Evolutionary conservation across 768 basidiomycete species (phyloP).

Genomic region (Lactifluus volemus): DNA sequence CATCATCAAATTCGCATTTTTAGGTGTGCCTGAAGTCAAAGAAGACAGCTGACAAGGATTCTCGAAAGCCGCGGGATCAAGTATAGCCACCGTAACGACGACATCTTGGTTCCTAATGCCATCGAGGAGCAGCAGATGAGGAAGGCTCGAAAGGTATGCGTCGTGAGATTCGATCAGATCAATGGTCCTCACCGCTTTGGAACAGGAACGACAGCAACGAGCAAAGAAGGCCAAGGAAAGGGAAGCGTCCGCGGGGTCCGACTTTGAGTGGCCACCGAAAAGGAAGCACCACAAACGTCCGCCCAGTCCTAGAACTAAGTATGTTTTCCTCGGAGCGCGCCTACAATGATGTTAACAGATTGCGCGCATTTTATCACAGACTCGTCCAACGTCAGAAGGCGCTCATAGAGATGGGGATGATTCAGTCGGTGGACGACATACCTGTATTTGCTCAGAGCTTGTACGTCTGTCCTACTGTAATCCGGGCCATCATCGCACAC

Average conservation of each 20-base stretch:
- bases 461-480: slow-evolving; percentile 32
- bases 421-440: slow-evolving; percentile 43
- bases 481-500: neutral
- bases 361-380: slow-evolving; percentile 27
- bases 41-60: slow-evolving; percentile 43
- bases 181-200: neutral
- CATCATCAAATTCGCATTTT: neutral
- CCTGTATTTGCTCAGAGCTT: slow-evolving; percentile 55
- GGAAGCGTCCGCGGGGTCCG: slow-evolving; percentile 22
- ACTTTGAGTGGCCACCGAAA: slow-evolving; percentile 55
- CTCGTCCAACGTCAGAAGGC: slow-evolving; percentile 48
- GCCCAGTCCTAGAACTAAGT: slow-evolving; percentile 45
- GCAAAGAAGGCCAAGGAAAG: slow-evolving; percentile 21
- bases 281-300: slow-evolving; percentile 47
- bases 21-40: slow-evolving; percentile 31
- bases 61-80: slow-evolving; percentile 53
- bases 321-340: slow-evolving; percentile 18
- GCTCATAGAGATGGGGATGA: slow-evolving; percentile 52
- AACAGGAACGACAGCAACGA: slow-evolving; percentile 22
- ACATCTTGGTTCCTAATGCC: slow-evolving; percentile 55
- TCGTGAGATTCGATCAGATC: neutral
- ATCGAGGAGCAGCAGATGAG: slow-evolving; percentile 59
- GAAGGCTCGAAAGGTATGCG: slow-evolving; percentile 40
- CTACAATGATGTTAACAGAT: neutral
- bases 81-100: slow-evolving; percentile 71